These are phyloP conservation scores for Candida tropicalis DNA, from an alignment of 1,139 yeast species.

Conservation along the genomic window DNA sequence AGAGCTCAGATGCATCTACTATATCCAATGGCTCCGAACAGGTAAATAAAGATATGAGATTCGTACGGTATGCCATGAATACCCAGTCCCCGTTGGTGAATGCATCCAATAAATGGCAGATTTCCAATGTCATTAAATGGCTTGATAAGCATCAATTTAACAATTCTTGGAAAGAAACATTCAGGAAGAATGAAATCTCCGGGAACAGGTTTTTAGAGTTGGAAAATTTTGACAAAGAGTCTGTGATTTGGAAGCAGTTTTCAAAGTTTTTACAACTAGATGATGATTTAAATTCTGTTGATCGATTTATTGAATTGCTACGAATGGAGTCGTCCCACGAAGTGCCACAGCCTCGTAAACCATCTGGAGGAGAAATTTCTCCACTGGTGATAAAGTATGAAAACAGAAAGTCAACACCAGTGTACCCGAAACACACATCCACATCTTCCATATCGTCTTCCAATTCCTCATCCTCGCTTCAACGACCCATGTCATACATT, in stretches of 20 bases:
- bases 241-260: slow-evolving; percentile 52
- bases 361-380: slow-evolving; percentile 8
- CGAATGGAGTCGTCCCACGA: slow-evolving; percentile 23
- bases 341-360: slow-evolving; percentile 3
- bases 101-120: slow-evolving; percentile 56
- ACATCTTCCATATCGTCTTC: slow-evolving; percentile 27
- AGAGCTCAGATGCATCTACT: slow-evolving; percentile 42
- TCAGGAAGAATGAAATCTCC: slow-evolving; percentile 57
- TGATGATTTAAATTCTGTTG: slow-evolving; percentile 51
- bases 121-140: slow-evolving; percentile 69
- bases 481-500: slow-evolving; percentile 43
- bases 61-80: slow-evolving; percentile 49
- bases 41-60: slow-evolving; percentile 40
- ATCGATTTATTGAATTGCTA: slow-evolving; percentile 52
- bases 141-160: slow-evolving; percentile 68
- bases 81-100: slow-evolving; percentile 30
- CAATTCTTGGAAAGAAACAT: slow-evolving; percentile 69
- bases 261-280: slow-evolving; percentile 37
- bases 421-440: slow-evolving; percentile 28
- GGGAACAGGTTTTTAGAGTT: slow-evolving; percentile 70
- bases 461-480: slow-evolving; percentile 18
- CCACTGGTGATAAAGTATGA: slow-evolving; percentile 23
- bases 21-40: slow-evolving; percentile 34
- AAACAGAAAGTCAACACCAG: slow-evolving; percentile 36
- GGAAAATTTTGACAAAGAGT: slow-evolving; percentile 63